These are phyloP conservation scores for Dendrobium nobile DNA, from an alignment of 106 monocot species.

Conservation along the genomic window DNA sequence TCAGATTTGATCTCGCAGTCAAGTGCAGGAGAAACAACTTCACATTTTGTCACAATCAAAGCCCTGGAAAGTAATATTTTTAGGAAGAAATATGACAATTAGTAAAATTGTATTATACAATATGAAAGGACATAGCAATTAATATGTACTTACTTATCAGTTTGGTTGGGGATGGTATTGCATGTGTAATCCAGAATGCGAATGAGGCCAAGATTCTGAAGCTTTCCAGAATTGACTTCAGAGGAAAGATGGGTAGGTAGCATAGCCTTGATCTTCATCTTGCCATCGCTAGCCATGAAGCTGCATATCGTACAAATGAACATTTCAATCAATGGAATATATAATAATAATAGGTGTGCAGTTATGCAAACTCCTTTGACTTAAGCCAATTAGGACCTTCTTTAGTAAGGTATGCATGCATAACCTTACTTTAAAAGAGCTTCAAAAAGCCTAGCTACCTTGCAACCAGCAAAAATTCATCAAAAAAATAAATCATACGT, in stretches of 20 bases:
- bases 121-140: background rate
- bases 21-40: constrained; percentile 60
- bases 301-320: constrained; percentile 29
- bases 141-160: constrained; percentile 51
- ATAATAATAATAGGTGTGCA: background rate
- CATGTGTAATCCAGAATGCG: constrained; percentile 82
- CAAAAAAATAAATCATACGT: background rate
- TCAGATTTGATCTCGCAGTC: constrained; percentile 57
- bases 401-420: background rate
- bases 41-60: constrained; percentile 85
- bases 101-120: background rate
- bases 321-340: background rate
- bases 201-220: constrained; percentile 81
- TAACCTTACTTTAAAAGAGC: background rate
- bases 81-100: background rate
- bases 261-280: constrained; percentile 82
- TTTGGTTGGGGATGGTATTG: constrained; percentile 70
- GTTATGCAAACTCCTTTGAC: background rate
- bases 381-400: too few relatives aligned
- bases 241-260: constrained; percentile 59
- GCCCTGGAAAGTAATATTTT: constrained; percentile 38
- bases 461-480: background rate
- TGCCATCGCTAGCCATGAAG: constrained; percentile 89
- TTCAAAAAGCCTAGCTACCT: background rate
- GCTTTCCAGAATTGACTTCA: constrained; percentile 69